Percentiles rank a stretch among this genome's conserved stretches.
Evolutionary conservation across 2,329 filamentous ascomycete genomes (phyloP).

Genomic region (Trichoderma pleuroti): DNA sequence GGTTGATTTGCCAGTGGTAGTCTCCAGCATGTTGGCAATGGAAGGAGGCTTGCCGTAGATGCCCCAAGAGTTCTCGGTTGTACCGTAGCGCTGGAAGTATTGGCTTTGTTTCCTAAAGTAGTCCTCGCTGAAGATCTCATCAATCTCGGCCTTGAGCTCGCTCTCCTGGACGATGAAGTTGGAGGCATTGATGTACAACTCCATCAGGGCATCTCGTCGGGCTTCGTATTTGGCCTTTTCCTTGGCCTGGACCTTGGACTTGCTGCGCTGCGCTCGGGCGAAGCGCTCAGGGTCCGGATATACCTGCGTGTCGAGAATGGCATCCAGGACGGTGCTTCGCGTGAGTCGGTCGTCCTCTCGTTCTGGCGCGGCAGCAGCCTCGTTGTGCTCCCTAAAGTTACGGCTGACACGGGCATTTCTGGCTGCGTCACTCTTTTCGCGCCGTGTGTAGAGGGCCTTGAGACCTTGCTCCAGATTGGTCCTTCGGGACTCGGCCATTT

Average conservation of each 20-base stretch:
- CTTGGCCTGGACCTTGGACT: conserved; percentile 42
- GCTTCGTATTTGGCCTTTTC: conserved; percentile 49
- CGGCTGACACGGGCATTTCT: conserved; percentile 39
- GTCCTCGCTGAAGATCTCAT: conserved; percentile 69
- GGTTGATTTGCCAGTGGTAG: conserved; percentile 33
- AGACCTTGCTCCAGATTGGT: conserved; percentile 70
- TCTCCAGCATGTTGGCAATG: conserved; percentile 44
- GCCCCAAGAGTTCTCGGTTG: conserved; percentile 52
- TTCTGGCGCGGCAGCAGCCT: conserved; percentile 59
- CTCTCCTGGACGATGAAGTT: conserved; percentile 80
- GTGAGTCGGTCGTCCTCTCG: conserved; percentile 75
- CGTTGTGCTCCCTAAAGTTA: conserved; percentile 47
- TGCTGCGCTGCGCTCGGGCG: conserved; percentile 46
- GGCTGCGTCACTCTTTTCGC: conserved; percentile 42
- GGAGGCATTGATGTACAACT: conserved; percentile 84
- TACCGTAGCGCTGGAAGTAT: conserved; percentile 30
- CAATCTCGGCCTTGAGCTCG: conserved; percentile 70
- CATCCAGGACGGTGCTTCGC: conserved; percentile 58
- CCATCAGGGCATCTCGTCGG: conserved; percentile 70
- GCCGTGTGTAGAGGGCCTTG: conserved; percentile 63
- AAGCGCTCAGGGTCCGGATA: conserved; percentile 62
- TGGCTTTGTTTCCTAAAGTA: conserved; percentile 44
- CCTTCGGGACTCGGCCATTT: conserved; percentile 69
- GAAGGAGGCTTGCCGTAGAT: conserved; percentile 44
- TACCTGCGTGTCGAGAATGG: conserved; percentile 47